Base-by-base conservation (phyloP, 768 basidiomycete genomes). In the Sporobolomyces phaffii region DNA sequence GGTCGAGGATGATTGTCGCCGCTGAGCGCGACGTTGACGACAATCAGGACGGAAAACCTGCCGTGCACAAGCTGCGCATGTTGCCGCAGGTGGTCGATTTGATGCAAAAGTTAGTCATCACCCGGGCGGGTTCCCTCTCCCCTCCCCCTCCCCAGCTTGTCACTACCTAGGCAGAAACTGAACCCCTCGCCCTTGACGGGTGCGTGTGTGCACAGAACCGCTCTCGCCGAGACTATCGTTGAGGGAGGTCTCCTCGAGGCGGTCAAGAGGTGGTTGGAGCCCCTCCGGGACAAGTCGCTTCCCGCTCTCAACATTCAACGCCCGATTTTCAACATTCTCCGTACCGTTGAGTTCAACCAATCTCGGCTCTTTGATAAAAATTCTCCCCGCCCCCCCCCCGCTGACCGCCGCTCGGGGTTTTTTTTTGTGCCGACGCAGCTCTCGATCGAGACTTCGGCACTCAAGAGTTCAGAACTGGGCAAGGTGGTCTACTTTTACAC, bases 301-400 rank as follows among this genome's bases (percentile, higher is more conserved):
- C 96, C 96, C 1, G 91, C 92, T 5, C 83, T 98, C 59, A 94
- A 93, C 77, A 97, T 99, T 74, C 96, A 97, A 77, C 86, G 86
- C 50, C 88, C 92, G 58, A 86, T 98, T 71, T 91, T 98, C 79
- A 82, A 84, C 36, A 83, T 87, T 59, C 80, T 99, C 14, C 82
- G 81, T 68, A 90, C 87, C 68, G 78, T 80, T 24, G 26, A 76
- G 13, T 31, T 47, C 22, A 14, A 10, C 31, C 13, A 9, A 34
- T 20, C 5, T 33, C 15, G 29, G 20, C 7, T 56, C 31, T 36
- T 36, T 24, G 54, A 44, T 20, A 22, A n/a, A 41, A 20, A 41
- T 4, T 9, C 38, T 50, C 31, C n/a, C 18, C 45, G 15, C 13
- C 17, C 33, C 7, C 1, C 34, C 6, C 26, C 20, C 0, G 20